Evolutionary conservation across 257 asterid genomes (phyloP).

Genomic region (Primulina tabacum): DNA sequence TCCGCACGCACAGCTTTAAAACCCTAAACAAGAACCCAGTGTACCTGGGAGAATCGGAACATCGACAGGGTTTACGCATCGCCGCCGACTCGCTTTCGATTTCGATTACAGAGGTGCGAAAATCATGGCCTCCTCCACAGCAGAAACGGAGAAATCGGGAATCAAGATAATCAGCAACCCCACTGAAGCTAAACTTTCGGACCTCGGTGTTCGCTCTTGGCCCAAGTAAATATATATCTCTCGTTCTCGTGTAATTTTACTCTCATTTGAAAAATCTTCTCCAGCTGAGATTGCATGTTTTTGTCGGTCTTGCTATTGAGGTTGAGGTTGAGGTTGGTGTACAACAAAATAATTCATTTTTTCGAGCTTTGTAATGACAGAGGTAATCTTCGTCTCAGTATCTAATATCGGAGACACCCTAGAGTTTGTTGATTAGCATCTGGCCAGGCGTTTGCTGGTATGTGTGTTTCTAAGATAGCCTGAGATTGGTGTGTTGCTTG

Average conservation of each 20-base stretch:
- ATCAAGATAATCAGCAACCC: slow-evolving; percentile 62
- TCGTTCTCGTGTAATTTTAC: too few species aligned
- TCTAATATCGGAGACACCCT: too few species aligned
- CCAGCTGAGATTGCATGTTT: background rate
- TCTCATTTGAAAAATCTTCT: too few species aligned
- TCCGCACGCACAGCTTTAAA: background rate
- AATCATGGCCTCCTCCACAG: slow-evolving; percentile 31
- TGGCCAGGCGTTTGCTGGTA: background rate
- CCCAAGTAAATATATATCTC: slow-evolving; percentile 44
- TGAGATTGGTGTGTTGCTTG: too few species aligned
- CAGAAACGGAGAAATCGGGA: slow-evolving; percentile 55
- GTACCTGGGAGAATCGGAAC: slow-evolving; percentile 2
- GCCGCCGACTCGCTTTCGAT: slow-evolving; percentile 9
- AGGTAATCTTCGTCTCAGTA: too few species aligned
- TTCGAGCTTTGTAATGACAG: too few species aligned
- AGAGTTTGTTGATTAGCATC: background rate
- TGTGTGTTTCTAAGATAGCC: background rate
- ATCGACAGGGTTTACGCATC: background rate
- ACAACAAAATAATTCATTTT: too few species aligned
- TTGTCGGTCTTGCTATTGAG: too few species aligned
- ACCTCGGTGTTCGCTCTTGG: slow-evolving; percentile 87
- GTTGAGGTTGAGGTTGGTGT: too few species aligned
- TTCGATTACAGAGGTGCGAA: background rate
- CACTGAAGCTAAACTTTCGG: slow-evolving; percentile 65
- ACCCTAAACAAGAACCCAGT: slow-evolving; percentile 27